Evolutionary conservation across 306 rosid genomes (phyloP).

Genomic region (Dalbergia oliveri): DNA sequence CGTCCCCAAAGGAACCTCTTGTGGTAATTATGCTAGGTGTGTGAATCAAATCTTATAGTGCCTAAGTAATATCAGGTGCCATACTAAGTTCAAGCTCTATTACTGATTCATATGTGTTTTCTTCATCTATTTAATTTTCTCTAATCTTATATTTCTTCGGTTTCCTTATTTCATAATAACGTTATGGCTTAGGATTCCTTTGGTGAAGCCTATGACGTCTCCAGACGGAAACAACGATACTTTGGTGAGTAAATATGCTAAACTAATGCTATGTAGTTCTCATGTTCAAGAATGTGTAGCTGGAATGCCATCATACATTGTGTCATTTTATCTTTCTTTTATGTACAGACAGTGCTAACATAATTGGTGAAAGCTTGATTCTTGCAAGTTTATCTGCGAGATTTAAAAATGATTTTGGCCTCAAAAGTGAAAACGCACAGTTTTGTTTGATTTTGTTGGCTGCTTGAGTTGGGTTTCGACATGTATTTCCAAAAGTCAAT

Average conservation of each 20-base stretch:
- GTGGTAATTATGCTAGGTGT: conserved; percentile 93
- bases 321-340: neutral
- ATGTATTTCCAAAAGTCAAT: no score
- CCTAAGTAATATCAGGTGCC: conserved; percentile 65
- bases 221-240: conserved; percentile 52
- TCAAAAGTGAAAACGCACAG: no score
- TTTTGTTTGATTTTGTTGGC: no score
- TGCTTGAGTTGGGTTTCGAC: no score
- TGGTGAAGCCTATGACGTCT: conserved; percentile 71
- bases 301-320: neutral
- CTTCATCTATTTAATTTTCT: conserved; percentile 7
- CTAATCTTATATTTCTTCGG: conserved; percentile 25
- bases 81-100: conserved; percentile 31
- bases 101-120: neutral
- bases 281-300: conserved; percentile 5
- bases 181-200: conserved; percentile 95
- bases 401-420: neutral
- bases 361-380: neutral
- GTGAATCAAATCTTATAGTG: conserved; percentile 86
- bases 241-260: conserved; percentile 65
- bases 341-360: neutral
- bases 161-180: conserved; percentile 48
- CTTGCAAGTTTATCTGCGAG: neutral
- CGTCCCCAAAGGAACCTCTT: conserved; percentile 85
- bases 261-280: conserved; percentile 13